phyloP scores from a whole-genome alignment of 257 asterid genomes.

The Przewalskia tangutica region DNA sequence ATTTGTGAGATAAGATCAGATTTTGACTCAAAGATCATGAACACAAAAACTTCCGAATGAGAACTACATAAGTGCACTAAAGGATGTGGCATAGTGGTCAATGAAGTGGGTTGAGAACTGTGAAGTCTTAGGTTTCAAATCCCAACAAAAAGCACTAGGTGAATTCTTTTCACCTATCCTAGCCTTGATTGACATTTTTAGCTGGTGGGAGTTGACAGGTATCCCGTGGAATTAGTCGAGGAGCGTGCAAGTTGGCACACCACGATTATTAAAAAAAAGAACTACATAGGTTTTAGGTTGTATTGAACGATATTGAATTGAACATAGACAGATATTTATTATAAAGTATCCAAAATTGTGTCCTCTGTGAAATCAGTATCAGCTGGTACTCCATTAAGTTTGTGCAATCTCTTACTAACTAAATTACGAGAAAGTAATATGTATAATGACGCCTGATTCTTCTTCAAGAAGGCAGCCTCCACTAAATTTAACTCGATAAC shows the following conservation, averaged over 20 bases:
- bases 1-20: background rate
- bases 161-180: too few relatives aligned
- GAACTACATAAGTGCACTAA: background rate
- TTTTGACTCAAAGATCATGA: background rate
- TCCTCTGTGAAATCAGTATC: background rate
- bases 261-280: too few relatives aligned
- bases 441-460: background rate
- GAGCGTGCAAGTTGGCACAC: too few relatives aligned
- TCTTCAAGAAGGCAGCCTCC: conserved; percentile 34
- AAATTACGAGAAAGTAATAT: background rate
- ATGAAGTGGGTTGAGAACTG: too few relatives aligned
- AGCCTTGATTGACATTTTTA: too few relatives aligned
- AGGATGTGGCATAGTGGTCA: too few relatives aligned
- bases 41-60: background rate
- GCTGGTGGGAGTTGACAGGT: too few relatives aligned
- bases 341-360: background rate
- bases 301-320: background rate
- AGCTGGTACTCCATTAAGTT: background rate
- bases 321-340: background rate
- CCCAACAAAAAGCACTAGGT: too few relatives aligned
- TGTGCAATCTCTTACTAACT: background rate
- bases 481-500: conserved; percentile 10
- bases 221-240: too few relatives aligned
- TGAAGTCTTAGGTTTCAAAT: too few relatives aligned
- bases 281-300: background rate